A percentile compares a stretch with the other conserved stretches of the same genome.
phyloP scores from a whole-genome alignment of 768 basidiomycete species.

The Termitomyces sp. region DNA sequence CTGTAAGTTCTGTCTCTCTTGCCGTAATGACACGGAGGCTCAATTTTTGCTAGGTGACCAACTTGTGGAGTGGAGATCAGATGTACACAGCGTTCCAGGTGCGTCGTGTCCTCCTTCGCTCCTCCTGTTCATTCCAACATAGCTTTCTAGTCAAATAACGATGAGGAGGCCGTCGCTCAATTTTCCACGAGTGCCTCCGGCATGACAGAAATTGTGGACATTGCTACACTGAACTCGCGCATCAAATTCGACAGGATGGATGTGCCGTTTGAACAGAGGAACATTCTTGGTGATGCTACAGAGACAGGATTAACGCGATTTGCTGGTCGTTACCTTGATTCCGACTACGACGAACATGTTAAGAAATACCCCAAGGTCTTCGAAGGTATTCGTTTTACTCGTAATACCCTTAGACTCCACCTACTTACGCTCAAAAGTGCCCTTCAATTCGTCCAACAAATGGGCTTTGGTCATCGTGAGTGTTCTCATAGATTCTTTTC shows the following conservation, averaged over 20 bases:
- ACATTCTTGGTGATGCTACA: conserved; percentile 70
- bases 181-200: conserved; percentile 52
- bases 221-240: conserved; percentile 62
- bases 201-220: conserved; percentile 65
- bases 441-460: conserved; percentile 72
- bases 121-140: not conserved
- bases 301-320: conserved; percentile 72
- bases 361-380: conserved; percentile 57
- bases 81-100: conserved; percentile 68
- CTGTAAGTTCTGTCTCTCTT: conserved; percentile 28
- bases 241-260: conserved; percentile 68
- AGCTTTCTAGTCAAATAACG: conserved; percentile 54
- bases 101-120: not conserved
- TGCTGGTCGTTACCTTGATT: conserved; percentile 49
- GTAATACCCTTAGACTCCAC: not conserved
- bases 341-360: conserved; percentile 52
- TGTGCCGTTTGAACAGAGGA: conserved; percentile 56
- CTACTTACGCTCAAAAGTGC: conserved; percentile 32
- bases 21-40: not conserved
- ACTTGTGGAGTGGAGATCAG: conserved; percentile 58
- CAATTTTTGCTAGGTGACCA: conserved; percentile 42
- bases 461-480: conserved; percentile 69
- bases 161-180: conserved; percentile 45
- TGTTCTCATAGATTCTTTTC: conserved; percentile 2
- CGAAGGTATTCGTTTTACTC: conserved; percentile 34